phyloP scores from a whole-genome alignment of 2,329 filamentous ascomycete genomes.

The Metarhizium anisopliae region DNA sequence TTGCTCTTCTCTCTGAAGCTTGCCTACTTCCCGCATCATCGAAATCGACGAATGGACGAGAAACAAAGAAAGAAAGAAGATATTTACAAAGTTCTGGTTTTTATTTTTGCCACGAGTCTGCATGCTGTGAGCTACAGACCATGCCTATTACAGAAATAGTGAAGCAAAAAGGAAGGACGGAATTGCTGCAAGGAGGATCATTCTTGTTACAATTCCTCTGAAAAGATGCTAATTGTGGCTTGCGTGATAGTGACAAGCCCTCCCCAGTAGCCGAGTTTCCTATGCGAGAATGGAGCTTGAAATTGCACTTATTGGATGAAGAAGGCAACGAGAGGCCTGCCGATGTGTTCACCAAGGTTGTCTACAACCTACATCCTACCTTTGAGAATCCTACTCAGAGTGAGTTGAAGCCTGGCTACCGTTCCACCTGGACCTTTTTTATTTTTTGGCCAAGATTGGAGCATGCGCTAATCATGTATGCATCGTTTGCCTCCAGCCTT shows the following conservation, averaged over 20 bases:
- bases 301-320: constrained; percentile 76
- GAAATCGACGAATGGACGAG: not conserved
- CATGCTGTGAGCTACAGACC: not conserved
- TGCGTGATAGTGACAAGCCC: constrained; percentile 57
- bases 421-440: constrained; percentile 2
- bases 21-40: not conserved
- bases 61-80: not conserved
- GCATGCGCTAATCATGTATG: not conserved
- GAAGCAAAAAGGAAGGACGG: not conserved
- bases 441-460: not conserved
- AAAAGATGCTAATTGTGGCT: constrained; percentile 5
- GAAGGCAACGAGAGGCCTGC: constrained; percentile 77
- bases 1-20: not conserved
- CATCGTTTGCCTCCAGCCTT: constrained; percentile 45
- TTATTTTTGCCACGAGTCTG: not conserved
- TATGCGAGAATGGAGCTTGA: constrained; percentile 86
- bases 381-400: constrained; percentile 83
- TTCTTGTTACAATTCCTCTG: not conserved
- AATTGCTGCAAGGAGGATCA: not conserved
- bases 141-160: not conserved
- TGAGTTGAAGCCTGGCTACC: constrained; percentile 36
- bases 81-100: too few relatives aligned
- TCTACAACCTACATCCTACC: constrained; percentile 88
- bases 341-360: constrained; percentile 81
- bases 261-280: constrained; percentile 81